A percentile compares a stretch with the other conserved stretches of the same genome.
Evolutionary conservation across 257 asterid species (phyloP).

Genomic region (Linderniella brevidens): DNA sequence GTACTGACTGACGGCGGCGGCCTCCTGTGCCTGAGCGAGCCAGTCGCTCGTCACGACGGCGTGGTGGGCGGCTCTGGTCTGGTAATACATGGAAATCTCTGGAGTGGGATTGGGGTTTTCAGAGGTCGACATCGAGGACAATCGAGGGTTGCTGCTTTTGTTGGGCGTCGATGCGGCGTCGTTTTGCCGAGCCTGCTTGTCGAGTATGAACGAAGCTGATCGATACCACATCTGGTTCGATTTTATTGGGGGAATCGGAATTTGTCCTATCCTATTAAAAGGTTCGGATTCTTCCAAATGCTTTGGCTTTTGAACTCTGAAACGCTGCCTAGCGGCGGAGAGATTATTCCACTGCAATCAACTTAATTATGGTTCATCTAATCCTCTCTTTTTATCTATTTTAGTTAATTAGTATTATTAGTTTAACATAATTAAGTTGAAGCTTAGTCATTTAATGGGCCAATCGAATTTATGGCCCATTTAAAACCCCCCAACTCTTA

Average conservation of each 20-base stretch:
- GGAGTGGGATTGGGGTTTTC: constrained; percentile 24
- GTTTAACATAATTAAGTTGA: too few species aligned
- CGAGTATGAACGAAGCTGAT: constrained; percentile 15
- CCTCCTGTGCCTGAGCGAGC: constrained; percentile 76
- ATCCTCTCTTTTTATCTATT: too few species aligned
- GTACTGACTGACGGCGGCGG: constrained; percentile 33
- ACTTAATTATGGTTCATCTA: too few species aligned
- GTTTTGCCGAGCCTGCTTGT: constrained; percentile 8
- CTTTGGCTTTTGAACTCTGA: too few species aligned
- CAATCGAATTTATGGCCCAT: too few species aligned
- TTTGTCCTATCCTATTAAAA: background rate
- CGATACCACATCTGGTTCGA: constrained; percentile 11
- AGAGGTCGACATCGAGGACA: constrained; percentile 30
- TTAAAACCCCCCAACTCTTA: too few species aligned
- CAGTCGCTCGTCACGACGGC: constrained; percentile 87
- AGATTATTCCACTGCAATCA: too few species aligned
- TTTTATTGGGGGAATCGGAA: constrained; percentile 3
- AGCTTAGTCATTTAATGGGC: too few species aligned
- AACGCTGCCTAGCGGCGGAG: too few species aligned
- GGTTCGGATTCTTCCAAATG: too few species aligned
- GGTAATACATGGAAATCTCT: constrained; percentile 59
- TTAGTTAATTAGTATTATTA: too few species aligned
- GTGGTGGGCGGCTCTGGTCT: constrained; percentile 77
- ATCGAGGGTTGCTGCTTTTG: constrained; percentile 11
- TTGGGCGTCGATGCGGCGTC: constrained; percentile 10